phyloP scores from a whole-genome alignment of 2,329 filamentous ascomycete genomes.

The Sarocladium strictum region DNA sequence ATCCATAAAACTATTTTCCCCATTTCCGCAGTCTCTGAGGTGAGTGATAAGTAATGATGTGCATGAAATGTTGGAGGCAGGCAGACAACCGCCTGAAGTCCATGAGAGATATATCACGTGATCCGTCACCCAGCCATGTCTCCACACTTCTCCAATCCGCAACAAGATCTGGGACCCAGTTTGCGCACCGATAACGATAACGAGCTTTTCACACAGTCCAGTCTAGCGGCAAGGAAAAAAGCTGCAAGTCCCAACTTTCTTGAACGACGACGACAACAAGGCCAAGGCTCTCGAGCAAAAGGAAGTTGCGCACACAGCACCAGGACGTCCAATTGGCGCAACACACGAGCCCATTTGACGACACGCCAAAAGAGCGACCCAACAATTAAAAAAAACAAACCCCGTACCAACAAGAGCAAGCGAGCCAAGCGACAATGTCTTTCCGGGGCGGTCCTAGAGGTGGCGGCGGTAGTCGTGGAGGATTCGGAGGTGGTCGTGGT shows the following conservation, averaged over 20 bases:
- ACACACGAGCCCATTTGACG: background rate
- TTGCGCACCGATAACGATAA: slow-evolving; percentile 8
- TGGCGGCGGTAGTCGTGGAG: slow-evolving; percentile 24
- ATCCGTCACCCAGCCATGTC: background rate
- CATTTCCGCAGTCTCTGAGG: too few relatives aligned
- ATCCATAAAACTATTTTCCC: too few relatives aligned
- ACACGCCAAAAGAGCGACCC: too few relatives aligned
- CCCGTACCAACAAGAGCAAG: background rate
- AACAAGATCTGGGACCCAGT: background rate
- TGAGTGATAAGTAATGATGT: too few relatives aligned
- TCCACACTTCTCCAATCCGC: background rate
- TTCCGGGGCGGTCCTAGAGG: slow-evolving; percentile 28
- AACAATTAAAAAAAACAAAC: background rate
- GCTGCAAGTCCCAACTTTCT: slow-evolving; percentile 5
- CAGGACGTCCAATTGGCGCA: background rate
- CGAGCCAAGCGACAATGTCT: slow-evolving; percentile 23
- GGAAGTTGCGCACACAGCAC: background rate
- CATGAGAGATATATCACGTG: background rate
- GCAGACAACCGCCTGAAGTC: too few relatives aligned
- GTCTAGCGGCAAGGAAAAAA: slow-evolving; percentile 5
- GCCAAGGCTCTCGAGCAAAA: background rate
- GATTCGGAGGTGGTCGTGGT: slow-evolving; percentile 27
- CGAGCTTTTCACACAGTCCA: slow-evolving; percentile 8
- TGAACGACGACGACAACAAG: background rate
- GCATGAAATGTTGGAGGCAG: too few relatives aligned